Evolutionary conservation across 2,329 filamentous ascomycete species (phyloP), one percentile per base, ranked within the genome.

Genomic region (Madurella fahalii): DNA sequence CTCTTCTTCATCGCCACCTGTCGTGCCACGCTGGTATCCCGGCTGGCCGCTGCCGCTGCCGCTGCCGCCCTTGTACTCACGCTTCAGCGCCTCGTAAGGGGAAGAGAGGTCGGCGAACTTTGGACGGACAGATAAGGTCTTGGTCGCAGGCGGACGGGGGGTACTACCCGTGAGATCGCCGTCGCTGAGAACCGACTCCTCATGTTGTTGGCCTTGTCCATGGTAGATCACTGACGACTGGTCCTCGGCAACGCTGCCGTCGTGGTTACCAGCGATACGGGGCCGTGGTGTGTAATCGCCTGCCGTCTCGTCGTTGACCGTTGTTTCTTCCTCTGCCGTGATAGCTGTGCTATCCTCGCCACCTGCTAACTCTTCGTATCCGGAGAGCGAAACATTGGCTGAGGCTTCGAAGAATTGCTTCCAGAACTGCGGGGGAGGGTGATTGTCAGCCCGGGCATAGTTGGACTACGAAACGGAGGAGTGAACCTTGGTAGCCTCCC

Each of bases 361-460:
- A 52, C 87, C 85, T 13, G 83, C 83, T 18, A 85, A 79, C 67
- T 95, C 92, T 68, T 96, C 93, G 71, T 99, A 96, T 30, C 92
- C 91, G 0, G 91, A 96, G 11, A 99, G 81, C 11, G 93, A 96
- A 25, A 99, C 93, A 66, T 99, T 97, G 69, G 94, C 94, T 46
- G 92, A 96, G 37, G 94, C 91, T 74, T 99, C 94, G 72, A 99
- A 99, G 77, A 99, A 99, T 76, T 97, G 92, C 73, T 99, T 99
- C 94, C 94, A 99, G 73, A 99, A 99, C 89, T 95, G n/a, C n/a
- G n/a, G n/a, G n/a, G n/a, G 66, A 12, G 52, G 30, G 25, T 25
- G 1, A 34, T 39, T 54, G 53, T 58, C 39, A 60, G 57, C 30
- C 48, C 7, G 12, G 8, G n/a, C 4, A 37, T 9, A 34, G 58